Base-by-base conservation (phyloP, 2,329 filamentous ascomycete genomes). In the Aspergillus glaucus region DNA sequence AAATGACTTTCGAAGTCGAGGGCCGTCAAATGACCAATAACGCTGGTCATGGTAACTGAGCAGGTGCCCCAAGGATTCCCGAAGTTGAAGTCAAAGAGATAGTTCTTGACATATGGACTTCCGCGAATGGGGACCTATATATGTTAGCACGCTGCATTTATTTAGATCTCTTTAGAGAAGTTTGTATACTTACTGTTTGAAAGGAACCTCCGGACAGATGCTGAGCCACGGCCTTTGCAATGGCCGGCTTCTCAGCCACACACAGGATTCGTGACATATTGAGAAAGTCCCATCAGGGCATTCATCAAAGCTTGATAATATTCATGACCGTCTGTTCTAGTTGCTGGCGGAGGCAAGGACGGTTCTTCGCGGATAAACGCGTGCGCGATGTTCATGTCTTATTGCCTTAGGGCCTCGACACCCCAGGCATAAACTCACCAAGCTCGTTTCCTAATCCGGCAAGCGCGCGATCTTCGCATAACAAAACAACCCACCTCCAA, bases 11-110 rank as follows among this genome's bases (percentile, higher is more conserved):
- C 79, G 60, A 98, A 96, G 46, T 94, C 88, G 41, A 85, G 73
- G n/a, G 76, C 77, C 28, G 88, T 90, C 55, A 98, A 78, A 70
- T 98, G 93, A 10, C 93, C 93, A 9, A 86, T 77, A 21, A 98
- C 93, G 53, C 86, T 90, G 48, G 93, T 98, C 87, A 98, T 97
- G 40, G 86, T 90, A 43, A 96, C 92, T 10, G 82, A 77, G 66
- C 88, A 95, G 52, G 77, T 77, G 17, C 91, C 90, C 87, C 89
- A 95, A 55, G 79, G 76, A 43, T 75, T 79, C 5, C 85, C 85
- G 66, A 98, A 98, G 65, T 88, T 84, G 71, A 93, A 98, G 42
- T 85, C 79, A 64, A 98, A 98, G 24, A 83, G 79, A 72, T 96
- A 97, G 62, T 98, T 98, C 67, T 96, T 97, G 67, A 95, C 85